Base-by-base conservation (phyloP, 176 grass and related monocot species). In the Avena eriantha region DNA sequence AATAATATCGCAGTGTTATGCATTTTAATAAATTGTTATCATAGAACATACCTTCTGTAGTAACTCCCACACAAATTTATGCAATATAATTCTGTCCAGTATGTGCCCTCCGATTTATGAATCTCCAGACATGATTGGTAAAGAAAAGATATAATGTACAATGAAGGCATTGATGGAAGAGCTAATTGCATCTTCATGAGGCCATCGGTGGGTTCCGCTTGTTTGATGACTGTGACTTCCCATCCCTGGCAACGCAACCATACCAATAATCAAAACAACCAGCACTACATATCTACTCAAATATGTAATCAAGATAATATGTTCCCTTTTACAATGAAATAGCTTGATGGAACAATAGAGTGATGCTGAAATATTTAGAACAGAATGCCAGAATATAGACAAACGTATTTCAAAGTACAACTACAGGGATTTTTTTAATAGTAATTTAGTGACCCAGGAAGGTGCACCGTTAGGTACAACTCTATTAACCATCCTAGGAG, bases 131-230 rank as follows among this genome's bases (percentile, higher is more conserved):
- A 98, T 83, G 96, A 84, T 94, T 92, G 88, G 85, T 95, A 98
- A 84, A 98, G 78, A 88, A 98, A 95, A 12, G 92, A 98, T 66
- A 89, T 90, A 80, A 95, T 88, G 78, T 95, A 94, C 75, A 92
- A 67, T 17, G 96, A 98, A 92, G 96, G 96, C 93, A 98, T 94
- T 41, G 91, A 95, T 82, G 96, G 93, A 91, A 98, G 96, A 77
- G 90, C 81, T 85, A 98, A 87, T 88, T 41, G 39, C 39, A 41
- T 41, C 39, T 41, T 41, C 39, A 41, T 41, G 39, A 7, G 39
- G 39, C 39, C 0, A 41, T 8, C 39, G 39, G 39, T 41, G 39
- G 39, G 39, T 41, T 41, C 39, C 7, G 7, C 39, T 41, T 41
- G 39, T 41, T 41, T 41, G 39, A 41, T 41, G 39, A 41, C 39